Base-by-base conservation (phyloP, 371 early-diverging fungal species). In the Apophysomyces variabilis region DNA sequence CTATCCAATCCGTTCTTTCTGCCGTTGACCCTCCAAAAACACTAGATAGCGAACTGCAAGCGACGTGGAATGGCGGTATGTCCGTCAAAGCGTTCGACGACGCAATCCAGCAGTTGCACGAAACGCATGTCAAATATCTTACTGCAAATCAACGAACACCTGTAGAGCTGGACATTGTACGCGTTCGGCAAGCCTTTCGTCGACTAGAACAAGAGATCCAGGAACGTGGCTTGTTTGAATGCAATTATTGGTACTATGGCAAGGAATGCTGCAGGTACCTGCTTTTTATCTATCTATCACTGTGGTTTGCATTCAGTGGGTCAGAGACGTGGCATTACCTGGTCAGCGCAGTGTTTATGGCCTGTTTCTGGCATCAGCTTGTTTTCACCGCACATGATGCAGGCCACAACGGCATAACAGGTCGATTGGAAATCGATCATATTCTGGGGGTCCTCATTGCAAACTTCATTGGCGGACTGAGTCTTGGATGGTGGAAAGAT, bases 401-500 rank as follows among this genome's bases (percentile, higher is more conserved):
- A 13, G 98, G 97, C 4, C 98, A 98, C 84, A 93, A 90, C 67
- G 93, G 85, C n/a, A 92, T 97, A 67, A 92, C 95, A 0, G 92
- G 93, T 70, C 82, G 84, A 60, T 77, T 84, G 44, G 74, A 83
- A 38, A 81, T 89, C 35, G 98, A 98, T 72, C 87, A 88, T 70
- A 68, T 87, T 38, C 87, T 97, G 64, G 97, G 97, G 41, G 89
- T 93, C 59, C 67, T 90, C 38, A 79, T 96, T 57, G 96, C 90
- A 3, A 79, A 93, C 71, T 88, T 93, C 64, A 74, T 90, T 62
- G 95, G 96, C 60, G 98, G 98, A 7, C 87, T 97, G 41, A 89
- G 91, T 54, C 75, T 96, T 43, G 97, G 96, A 37, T 98, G 98
- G 97, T 98, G 98, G 98, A 97, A 96, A 73, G 85, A 90, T 65